These are phyloP conservation scores for Pseudognaphalium luteoalbum DNA, from an alignment of 129 eudicot species.

Conservation along the genomic window DNA sequence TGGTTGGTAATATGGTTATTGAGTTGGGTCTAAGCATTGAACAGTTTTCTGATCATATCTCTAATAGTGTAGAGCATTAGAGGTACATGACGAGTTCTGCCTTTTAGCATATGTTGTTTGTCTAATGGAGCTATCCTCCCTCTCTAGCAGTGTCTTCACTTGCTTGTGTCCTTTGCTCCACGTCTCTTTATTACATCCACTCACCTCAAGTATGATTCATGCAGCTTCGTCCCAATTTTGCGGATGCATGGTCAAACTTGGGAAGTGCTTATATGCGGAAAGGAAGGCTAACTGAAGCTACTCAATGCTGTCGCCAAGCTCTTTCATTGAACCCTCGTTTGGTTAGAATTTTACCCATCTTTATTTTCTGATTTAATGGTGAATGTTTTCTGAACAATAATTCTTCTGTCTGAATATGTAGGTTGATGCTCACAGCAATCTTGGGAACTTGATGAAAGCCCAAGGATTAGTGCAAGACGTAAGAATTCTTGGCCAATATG, in stretches of 20 bases:
- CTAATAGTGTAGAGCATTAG: neutral
- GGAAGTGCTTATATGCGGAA: conserved; percentile 98
- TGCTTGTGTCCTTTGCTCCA: neutral
- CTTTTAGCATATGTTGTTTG: neutral
- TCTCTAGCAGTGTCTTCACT: neutral
- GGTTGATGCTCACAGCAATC: conserved; percentile 99
- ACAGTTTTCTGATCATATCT: neutral
- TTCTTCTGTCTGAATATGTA: conserved; percentile 19
- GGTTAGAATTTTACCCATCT: conserved; percentile 41
- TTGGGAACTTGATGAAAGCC: conserved; percentile 97
- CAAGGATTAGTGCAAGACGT: conserved; percentile 94
- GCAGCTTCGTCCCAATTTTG: conserved; percentile 98
- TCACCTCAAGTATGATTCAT: conserved; percentile 25
- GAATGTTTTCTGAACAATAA: conserved; percentile 6
- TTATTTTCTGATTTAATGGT: neutral
- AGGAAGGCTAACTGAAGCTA: conserved; percentile 90
- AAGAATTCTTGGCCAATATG: conserved; percentile 20
- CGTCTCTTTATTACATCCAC: conserved; percentile 1
- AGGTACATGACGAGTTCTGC: neutral
- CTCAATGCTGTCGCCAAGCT: conserved; percentile 97
- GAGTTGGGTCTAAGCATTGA: neutral
- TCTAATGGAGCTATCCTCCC: conserved; percentile 1
- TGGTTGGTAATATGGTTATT: neutral
- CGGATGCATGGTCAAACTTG: conserved; percentile 99
- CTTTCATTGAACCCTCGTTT: conserved; percentile 89